A percentile compares a stretch with the other conserved stretches of the same genome.
Evolutionary conservation across 2,329 filamentous ascomycete species (phyloP).

Genomic region (Penicillium sp.): DNA sequence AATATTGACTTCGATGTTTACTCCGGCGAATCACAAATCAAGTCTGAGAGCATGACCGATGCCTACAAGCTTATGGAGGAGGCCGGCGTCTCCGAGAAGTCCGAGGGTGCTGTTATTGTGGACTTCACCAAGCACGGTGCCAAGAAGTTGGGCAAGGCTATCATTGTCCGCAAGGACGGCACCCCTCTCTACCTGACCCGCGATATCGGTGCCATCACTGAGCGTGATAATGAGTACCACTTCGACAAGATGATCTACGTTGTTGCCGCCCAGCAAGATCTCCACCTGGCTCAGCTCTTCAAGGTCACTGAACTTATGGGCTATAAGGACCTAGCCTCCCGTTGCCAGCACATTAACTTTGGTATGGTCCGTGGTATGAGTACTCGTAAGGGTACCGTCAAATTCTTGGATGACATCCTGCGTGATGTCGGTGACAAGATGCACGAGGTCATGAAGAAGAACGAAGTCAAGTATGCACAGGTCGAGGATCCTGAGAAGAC

Average conservation of each 20-base stretch:
- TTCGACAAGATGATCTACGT: conserved; percentile 70
- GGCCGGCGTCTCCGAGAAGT: conserved; percentile 61
- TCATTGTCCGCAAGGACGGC: conserved; percentile 66
- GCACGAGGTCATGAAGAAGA: conserved; percentile 95
- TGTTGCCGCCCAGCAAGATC: conserved; percentile 62
- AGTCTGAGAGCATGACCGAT: conserved; percentile 59
- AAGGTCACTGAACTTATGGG: conserved; percentile 64
- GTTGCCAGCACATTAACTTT: conserved; percentile 64
- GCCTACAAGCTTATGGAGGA: conserved; percentile 60
- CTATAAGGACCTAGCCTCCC: conserved; percentile 56
- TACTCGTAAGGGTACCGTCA: conserved; percentile 67
- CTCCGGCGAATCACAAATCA: conserved; percentile 67
- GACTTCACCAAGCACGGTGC: conserved; percentile 67
- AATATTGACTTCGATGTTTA: conserved; percentile 67
- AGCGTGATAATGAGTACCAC: conserved; percentile 60
- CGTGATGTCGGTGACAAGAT: conserved; percentile 85
- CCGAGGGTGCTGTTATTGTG: conserved; percentile 65
- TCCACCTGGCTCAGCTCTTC: conserved; percentile 64
- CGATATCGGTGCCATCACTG: conserved; percentile 64
- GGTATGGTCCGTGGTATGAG: conserved; percentile 66
- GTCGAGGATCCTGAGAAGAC: conserved; percentile 77
- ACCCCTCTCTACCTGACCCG: conserved; percentile 67
- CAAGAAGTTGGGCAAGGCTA: conserved; percentile 66
- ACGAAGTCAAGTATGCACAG: conserved; percentile 84
- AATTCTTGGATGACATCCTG: conserved; percentile 71